Evolutionary conservation across 164 flowering plant species (phyloP).

Genomic region (Magnolia officinalis): DNA sequence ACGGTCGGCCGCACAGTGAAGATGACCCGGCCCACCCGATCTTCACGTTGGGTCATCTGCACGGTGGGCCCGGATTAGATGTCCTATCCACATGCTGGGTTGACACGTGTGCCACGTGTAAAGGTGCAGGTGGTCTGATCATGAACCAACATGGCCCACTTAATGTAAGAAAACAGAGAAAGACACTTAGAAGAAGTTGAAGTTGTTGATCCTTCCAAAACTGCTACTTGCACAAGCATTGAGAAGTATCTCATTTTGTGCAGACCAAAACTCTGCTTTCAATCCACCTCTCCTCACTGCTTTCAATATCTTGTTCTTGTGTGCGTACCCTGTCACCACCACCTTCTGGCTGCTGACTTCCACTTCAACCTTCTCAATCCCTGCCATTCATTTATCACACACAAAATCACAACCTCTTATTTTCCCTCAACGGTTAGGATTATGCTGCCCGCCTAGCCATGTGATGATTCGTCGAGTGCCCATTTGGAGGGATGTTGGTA

Average conservation of each 20-base stretch:
- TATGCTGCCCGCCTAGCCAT: no score
- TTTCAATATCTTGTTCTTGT: conserved; percentile 54
- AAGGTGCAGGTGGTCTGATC: not conserved
- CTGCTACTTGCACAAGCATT: conserved; percentile 44
- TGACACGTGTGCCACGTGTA: no score
- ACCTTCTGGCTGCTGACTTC: conserved; percentile 56
- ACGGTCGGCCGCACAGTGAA: no score
- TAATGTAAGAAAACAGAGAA: not conserved
- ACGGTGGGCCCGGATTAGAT: no score
- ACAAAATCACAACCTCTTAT: no score
- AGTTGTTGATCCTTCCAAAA: conserved; percentile 37
- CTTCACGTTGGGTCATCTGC: no score
- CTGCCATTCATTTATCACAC: conserved; percentile 21
- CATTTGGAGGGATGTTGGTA: no score
- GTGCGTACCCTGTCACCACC: conserved; percentile 49
- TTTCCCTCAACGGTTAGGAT: no score
- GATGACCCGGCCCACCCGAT: no score
- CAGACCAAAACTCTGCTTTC: conserved; percentile 67
- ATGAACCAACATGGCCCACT: not conserved
- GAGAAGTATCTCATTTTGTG: conserved; percentile 54
- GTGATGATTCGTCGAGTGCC: no score
- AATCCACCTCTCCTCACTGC: conserved; percentile 55
- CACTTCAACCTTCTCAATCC: conserved; percentile 67
- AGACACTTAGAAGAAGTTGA: conserved; percentile 37
- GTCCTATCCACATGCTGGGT: no score